Evolutionary conservation across 371 early-diverging fungal species (phyloP).

Genomic region (Capillidium rhysosporum): DNA sequence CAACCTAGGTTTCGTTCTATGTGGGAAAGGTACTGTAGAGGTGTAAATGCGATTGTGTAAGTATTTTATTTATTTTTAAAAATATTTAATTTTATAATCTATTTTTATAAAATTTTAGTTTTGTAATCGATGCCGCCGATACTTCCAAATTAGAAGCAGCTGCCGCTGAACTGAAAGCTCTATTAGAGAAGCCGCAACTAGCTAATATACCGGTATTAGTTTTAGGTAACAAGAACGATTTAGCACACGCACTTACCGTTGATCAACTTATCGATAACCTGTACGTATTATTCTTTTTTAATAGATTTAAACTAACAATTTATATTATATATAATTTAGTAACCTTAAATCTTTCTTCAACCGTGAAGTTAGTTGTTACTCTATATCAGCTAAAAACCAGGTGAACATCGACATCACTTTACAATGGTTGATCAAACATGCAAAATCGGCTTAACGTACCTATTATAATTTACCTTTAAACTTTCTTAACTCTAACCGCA

Average conservation of each 20-base stretch:
- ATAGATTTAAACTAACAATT: background rate
- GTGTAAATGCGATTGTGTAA: conserved; percentile 95
- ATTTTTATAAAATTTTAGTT: conserved; percentile 22
- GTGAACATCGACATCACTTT: conserved; percentile 93
- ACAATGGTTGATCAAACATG: conserved; percentile 81
- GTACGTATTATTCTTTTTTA: conserved; percentile 20
- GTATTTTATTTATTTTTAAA: conserved; percentile 9
- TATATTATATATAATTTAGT: conserved; percentile 17
- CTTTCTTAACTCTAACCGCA: too few species aligned
- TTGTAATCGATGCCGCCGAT: conserved; percentile 93
- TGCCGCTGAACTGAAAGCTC: conserved; percentile 66
- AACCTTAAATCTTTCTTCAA: conserved; percentile 75
- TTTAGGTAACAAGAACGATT: conserved; percentile 98
- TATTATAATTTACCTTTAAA: too few species aligned
- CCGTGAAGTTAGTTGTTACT: conserved; percentile 96
- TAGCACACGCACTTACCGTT: conserved; percentile 71
- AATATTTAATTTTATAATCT: conserved; percentile 10
- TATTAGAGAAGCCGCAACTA: conserved; percentile 81
- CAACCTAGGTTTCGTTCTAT: conserved; percentile 75
- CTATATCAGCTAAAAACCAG: conserved; percentile 95
- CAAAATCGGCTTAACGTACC: conserved; percentile 3
- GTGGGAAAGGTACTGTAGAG: conserved; percentile 94
- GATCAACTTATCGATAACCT: conserved; percentile 82
- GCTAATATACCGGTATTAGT: conserved; percentile 89
- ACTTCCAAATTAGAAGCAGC: conserved; percentile 80